Conservation (phyloP, 768 basidiomycete species). For the Leucosporidium scottii region DNA sequence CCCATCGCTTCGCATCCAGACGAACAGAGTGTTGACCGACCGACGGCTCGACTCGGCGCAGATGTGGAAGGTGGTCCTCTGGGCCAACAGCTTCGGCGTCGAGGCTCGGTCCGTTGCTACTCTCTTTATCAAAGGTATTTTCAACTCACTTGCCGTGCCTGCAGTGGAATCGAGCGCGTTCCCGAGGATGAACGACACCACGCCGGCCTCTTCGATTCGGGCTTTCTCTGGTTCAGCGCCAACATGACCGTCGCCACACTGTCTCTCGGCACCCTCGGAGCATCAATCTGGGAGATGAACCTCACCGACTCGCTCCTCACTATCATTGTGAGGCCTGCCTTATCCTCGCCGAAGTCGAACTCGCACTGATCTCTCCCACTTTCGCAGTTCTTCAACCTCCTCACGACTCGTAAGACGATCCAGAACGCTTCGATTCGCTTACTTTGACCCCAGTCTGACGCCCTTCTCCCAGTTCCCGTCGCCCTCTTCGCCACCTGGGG, state of each 20-base stretch:
- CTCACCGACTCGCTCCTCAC: slow-evolving; percentile 43
- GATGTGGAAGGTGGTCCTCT: slow-evolving; percentile 35
- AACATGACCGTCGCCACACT: slow-evolving; percentile 43
- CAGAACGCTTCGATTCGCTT: too few species aligned
- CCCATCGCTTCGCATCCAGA: too few species aligned
- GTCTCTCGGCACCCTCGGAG: slow-evolving; percentile 45
- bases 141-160: background rate
- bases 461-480: slow-evolving; percentile 37
- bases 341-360: too few species aligned
- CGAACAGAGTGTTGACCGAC: background rate
- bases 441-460: too few species aligned
- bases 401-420: slow-evolving; percentile 27
- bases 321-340: slow-evolving; percentile 37
- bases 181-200: slow-evolving; percentile 36
- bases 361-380: too few species aligned
- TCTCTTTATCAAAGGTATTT: background rate
- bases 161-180: slow-evolving; percentile 43
- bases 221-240: slow-evolving; percentile 41
- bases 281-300: slow-evolving; percentile 39
- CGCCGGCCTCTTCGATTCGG: slow-evolving; percentile 20
- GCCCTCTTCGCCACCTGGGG: slow-evolving; percentile 46
- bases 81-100: slow-evolving; percentile 40
- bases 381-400: slow-evolving; percentile 44
- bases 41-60: background rate
- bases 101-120: slow-evolving; percentile 35